Conservation (phyloP, 2,329 filamentous ascomycete species). For the Epichloe glyceriae region DNA sequence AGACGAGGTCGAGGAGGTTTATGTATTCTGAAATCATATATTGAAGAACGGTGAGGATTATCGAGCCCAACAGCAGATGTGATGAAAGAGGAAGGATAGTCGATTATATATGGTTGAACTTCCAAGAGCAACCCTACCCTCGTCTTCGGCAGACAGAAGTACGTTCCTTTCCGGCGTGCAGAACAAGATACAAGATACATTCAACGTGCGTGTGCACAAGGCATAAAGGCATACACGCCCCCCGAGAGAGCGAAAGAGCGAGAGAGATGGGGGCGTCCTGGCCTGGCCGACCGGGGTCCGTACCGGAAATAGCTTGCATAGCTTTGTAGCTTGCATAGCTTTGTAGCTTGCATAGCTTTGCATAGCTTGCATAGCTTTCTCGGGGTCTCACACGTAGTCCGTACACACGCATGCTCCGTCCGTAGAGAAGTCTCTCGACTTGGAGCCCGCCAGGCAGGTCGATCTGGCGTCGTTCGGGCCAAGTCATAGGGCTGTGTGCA, state of each 20-base stretch:
- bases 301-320: constrained; percentile 6
- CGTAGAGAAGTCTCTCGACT: neutral
- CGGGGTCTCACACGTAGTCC: neutral
- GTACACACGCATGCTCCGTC: neutral
- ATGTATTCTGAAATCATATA: neutral
- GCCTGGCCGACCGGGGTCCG: neutral
- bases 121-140: neutral
- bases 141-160: neutral
- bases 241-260: neutral
- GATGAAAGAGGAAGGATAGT: constrained; percentile 3
- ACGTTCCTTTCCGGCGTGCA: neutral
- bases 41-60: constrained; percentile 1
- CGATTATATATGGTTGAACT: constrained; percentile 3
- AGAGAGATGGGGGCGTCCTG: neutral
- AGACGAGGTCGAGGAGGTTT: neutral
- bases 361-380: constrained; percentile 4
- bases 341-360: constrained; percentile 1
- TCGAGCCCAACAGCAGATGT: neutral
- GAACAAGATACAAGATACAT: neutral
- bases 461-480: constrained; percentile 3
- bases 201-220: neutral
- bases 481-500: constrained; percentile 5
- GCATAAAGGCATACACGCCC: neutral
- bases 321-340: too few relatives aligned
- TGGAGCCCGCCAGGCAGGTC: constrained; percentile 2